Evolutionary conservation across 208 protist genomes (phyloP).

Genomic region (Herpetomonas tarakana): DNA sequence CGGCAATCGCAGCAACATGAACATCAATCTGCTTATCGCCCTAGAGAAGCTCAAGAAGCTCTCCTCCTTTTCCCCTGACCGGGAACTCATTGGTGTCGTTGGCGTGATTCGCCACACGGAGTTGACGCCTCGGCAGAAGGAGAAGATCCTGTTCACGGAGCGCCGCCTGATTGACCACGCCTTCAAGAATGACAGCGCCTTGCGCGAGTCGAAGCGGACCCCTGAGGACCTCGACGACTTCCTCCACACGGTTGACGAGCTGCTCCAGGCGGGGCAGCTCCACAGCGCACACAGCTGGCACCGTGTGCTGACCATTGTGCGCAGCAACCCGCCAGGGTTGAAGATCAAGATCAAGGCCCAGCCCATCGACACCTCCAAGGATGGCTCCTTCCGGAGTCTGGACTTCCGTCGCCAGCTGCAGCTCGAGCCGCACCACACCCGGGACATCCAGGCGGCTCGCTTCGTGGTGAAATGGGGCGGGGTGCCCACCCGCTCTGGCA

Average conservation of each 20-base stretch:
- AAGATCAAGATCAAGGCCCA: conserved; percentile 42
- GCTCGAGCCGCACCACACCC: conserved; percentile 5
- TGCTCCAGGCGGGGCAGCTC: conserved; percentile 9
- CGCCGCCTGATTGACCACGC: conserved; percentile 19
- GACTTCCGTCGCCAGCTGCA: conserved; percentile 9
- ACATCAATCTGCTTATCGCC: conserved; percentile 14
- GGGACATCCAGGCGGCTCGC: conserved; percentile 13
- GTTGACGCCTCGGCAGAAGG: conserved; percentile 55
- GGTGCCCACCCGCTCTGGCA: conserved; percentile 38
- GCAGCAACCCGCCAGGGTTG: conserved; percentile 30
- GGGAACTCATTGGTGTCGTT: conserved; percentile 45
- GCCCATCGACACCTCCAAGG: conserved; percentile 1
- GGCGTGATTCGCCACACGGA: conserved; percentile 52
- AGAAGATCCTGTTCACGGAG: conserved; percentile 48
- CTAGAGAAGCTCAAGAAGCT: conserved; percentile 39
- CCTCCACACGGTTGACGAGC: conserved; percentile 11
- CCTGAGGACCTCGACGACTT: conserved; percentile 19
- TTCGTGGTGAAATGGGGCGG: conserved; percentile 66
- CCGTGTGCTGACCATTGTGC: conserved; percentile 34
- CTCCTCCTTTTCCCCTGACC: conserved; percentile 35
- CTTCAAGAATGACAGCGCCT: conserved; percentile 11
- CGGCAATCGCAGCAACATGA: neutral
- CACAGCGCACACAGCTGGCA: conserved; percentile 29
- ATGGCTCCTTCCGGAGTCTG: conserved; percentile 18
- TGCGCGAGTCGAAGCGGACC: conserved; percentile 12